Evolutionary conservation across 2,329 filamentous ascomycete species (phyloP).

Genomic region (Aspergillus viridinutans): DNA sequence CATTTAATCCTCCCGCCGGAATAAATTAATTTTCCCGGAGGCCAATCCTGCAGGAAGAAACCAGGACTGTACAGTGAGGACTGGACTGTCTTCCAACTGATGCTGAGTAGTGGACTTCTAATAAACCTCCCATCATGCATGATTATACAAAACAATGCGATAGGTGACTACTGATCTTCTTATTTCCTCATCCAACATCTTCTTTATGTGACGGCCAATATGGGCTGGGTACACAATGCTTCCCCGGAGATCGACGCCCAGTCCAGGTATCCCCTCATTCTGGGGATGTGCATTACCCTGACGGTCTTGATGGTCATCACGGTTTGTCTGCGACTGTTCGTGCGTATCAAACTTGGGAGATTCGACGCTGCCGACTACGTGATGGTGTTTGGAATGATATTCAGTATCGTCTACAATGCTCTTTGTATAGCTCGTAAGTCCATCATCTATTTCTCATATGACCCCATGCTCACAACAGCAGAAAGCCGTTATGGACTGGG

Average conservation of each 20-base stretch:
- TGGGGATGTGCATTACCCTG: conserved; percentile 47
- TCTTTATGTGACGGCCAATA: conserved; percentile 16
- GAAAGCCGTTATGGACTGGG: conserved; percentile 54
- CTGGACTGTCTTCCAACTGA: too few species aligned
- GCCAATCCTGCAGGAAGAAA: too few species aligned
- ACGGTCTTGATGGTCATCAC: conserved; percentile 42
- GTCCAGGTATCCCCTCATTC: conserved; percentile 49
- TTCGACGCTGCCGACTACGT: conserved; percentile 48
- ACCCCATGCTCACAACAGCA: conserved; percentile 18
- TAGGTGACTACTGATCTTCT: neutral
- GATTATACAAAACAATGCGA: too few species aligned
- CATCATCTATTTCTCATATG: neutral
- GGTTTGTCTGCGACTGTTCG: conserved; percentile 42
- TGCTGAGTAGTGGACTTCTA: neutral
- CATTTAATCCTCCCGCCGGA: too few species aligned
- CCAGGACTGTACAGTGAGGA: too few species aligned
- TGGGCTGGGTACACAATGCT: conserved; percentile 52
- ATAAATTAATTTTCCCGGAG: too few species aligned
- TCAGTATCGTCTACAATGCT: conserved; percentile 48
- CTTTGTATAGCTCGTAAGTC: conserved; percentile 49
- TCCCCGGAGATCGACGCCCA: conserved; percentile 43
- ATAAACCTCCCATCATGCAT: neutral
- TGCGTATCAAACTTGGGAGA: conserved; percentile 42
- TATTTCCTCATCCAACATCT: neutral
- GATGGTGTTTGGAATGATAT: conserved; percentile 38